Evolutionary conservation across 495 filamentous ascomycete genomes (phyloP), one percentile per base, ranked within the genome.

Genomic region (Cudoniella acicularis): DNA sequence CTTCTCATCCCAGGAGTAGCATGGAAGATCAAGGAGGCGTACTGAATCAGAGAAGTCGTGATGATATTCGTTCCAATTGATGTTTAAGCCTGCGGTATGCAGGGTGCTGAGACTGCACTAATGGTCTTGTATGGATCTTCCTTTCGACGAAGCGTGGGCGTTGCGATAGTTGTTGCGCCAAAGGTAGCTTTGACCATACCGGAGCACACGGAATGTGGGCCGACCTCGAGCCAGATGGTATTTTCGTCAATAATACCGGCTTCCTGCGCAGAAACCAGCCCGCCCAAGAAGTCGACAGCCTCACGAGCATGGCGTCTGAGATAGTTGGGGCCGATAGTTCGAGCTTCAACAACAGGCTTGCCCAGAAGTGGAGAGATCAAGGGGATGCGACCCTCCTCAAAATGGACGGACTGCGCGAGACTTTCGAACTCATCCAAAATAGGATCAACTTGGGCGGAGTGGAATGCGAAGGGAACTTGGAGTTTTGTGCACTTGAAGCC

Each of bases 51-150:
- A 69, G 66, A 90, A 93, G 67, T 90, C 86, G 21, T 82, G 79
- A 72, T 92, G 89, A 66, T 85, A 91, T 68, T 92, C 89, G 59
- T 83, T 84, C 87, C 89, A 96, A 69, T 84, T 72, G 57, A 94
- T 69, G 23, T 87, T 81, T 43, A 89, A 64, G 9, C 91, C 90
- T 16, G 76, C 77, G 13, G 76, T 66, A 67, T 92, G 83, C 4
- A 94, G 75, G 3, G 81, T 73, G 10, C 78, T 75, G 16, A 93
- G 69, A 40, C 78, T 86, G 23, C 70, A 0, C 80, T 77, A 0
- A 95, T 73, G 2, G 81, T 82, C 69, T 84, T 84, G 82, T 87
- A 95, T 16, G 83, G 71, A 72, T 79, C 45, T 77, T 81, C 77
- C 16, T 68, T 73, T 50, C 78, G 74, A 27, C 76, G 73, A 6